Base-by-base conservation (phyloP, 2,329 filamentous ascomycete genomes). In the Trichophyton equinum region DNA sequence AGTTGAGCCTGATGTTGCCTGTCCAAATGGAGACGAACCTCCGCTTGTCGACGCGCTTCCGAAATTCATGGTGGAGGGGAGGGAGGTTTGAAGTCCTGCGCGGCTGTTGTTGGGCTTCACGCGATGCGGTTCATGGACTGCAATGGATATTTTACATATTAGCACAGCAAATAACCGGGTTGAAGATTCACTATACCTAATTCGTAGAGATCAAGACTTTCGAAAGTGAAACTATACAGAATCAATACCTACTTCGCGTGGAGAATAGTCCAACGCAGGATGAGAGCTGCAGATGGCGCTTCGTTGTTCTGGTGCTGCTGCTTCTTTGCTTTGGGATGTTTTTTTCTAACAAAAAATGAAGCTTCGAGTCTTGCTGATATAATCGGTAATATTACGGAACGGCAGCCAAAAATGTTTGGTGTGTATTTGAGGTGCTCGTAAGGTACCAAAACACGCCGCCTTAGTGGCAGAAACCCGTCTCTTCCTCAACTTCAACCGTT, bases 11-110 rank as follows among this genome's bases (percentile, higher is more conserved):
- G 60, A 30, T 5, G 60, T 58, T 49, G 36, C 40, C 57, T 64
- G 60, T 7, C 59, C 61, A 51, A 64, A 65, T 11, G 49, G 55
- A 2, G 55, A 64, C 15, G 74, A 68, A 22, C 67, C 67, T 60
- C 71, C 73, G 53, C 68, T 70, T 25, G 75, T 72, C 38, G 71
- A 65, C 13, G 72, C 67, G 8, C 69, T 63, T 60, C 74, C 74
- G 63, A 78, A 79, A 20, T 60, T 59, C 57, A 46, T 44, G 15
- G 18, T 59, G 11, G 22, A n/a, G 15, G 56, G 18, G 30, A n/a
- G 30, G 20, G 27, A 36, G 13, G 22, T 13, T 4, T 36, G 15
- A 3, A 9, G 33, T 38, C 33, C 33, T 36, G 51, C 9, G 1
- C 27, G 30, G 33, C 9, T 38, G 33, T 38, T 38, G 33, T 38